A percentile compares a stretch with the other conserved stretches of the same genome.
Evolutionary conservation across 345 rosid species (phyloP).

Genomic region (Boechera retrofracta): DNA sequence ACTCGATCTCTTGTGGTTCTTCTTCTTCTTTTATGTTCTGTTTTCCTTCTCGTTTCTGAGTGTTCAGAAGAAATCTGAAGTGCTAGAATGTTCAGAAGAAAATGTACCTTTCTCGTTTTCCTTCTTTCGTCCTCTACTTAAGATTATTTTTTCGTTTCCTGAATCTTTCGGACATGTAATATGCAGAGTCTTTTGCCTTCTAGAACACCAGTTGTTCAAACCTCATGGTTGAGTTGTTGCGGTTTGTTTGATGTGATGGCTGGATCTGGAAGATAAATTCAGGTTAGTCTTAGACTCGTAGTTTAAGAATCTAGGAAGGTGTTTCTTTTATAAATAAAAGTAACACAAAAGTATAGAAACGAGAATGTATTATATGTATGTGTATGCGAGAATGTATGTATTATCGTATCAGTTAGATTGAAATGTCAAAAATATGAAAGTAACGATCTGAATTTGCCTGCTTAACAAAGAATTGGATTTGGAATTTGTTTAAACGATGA

Average conservation of each 20-base stretch:
- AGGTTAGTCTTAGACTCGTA: conserved; percentile 47
- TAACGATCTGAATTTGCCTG: too few relatives aligned
- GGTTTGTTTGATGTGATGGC: conserved; percentile 74
- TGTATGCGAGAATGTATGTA: too few relatives aligned
- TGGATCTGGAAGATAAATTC: conserved; percentile 61
- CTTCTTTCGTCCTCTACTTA: conserved; percentile 15
- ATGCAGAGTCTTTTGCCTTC: conserved; percentile 60
- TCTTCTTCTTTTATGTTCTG: too few relatives aligned
- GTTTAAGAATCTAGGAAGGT: neutral
- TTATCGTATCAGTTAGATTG: too few relatives aligned
- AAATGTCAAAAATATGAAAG: too few relatives aligned
- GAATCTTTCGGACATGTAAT: conserved; percentile 12
- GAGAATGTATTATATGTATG: too few relatives aligned
- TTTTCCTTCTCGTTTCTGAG: too few relatives aligned
- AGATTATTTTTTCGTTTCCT: conserved; percentile 2
- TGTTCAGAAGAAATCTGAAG: conserved; percentile 20
- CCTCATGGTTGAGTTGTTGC: conserved; percentile 76
- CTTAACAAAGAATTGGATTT: too few relatives aligned
- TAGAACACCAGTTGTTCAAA: conserved; percentile 54
- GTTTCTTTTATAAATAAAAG: too few relatives aligned
- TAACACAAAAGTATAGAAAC: too few relatives aligned
- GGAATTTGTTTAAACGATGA: too few relatives aligned
- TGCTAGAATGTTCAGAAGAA: conserved; percentile 49
- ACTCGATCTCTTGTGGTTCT: too few relatives aligned
- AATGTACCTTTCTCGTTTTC: conserved; percentile 52